Percentiles rank a stretch among this genome's conserved stretches.
These are phyloP conservation scores for Phyllosticta citrichinensis DNA, from an alignment of 2,329 filamentous ascomycete species.

Conservation along the genomic window DNA sequence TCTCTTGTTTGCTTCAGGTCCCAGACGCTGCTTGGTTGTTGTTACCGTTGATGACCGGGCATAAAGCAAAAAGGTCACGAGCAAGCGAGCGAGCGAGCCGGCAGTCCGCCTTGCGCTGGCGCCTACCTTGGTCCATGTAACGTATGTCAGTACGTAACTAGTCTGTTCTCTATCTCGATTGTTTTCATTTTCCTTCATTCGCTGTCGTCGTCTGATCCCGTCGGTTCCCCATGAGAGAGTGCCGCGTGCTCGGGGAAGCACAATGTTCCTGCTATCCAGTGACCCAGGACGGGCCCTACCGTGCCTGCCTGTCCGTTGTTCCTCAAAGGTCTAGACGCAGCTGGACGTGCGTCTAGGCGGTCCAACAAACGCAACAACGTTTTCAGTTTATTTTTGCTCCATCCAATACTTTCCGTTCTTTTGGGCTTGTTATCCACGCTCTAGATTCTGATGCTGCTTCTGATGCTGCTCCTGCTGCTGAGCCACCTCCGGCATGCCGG, in stretches of 20 bases:
- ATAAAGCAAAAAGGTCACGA: background rate
- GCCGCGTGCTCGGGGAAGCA: background rate
- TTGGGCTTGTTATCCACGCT: background rate
- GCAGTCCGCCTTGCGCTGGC: background rate
- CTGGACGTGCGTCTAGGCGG: background rate
- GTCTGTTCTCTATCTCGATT: background rate
- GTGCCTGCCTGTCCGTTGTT: background rate
- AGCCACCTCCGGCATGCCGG: background rate
- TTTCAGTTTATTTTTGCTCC: background rate
- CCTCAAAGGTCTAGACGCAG: background rate
- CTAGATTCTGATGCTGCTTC: background rate
- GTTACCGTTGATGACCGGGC: background rate
- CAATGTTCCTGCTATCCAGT: background rate
- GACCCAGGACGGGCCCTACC: background rate
- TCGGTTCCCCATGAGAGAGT: background rate
- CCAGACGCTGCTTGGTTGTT: background rate
- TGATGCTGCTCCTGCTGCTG: background rate
- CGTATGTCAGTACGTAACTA: constrained; percentile 3
- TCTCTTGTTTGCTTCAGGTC: background rate
- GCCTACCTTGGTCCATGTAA: background rate
- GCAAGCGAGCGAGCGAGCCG: background rate
- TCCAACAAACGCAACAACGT: background rate
- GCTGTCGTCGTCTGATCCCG: background rate
- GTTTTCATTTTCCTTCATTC: background rate
- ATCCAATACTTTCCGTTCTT: background rate